These are phyloP conservation scores for Penicillium diatomitis DNA, from an alignment of 495 filamentous ascomycete species.

Conservation along the genomic window DNA sequence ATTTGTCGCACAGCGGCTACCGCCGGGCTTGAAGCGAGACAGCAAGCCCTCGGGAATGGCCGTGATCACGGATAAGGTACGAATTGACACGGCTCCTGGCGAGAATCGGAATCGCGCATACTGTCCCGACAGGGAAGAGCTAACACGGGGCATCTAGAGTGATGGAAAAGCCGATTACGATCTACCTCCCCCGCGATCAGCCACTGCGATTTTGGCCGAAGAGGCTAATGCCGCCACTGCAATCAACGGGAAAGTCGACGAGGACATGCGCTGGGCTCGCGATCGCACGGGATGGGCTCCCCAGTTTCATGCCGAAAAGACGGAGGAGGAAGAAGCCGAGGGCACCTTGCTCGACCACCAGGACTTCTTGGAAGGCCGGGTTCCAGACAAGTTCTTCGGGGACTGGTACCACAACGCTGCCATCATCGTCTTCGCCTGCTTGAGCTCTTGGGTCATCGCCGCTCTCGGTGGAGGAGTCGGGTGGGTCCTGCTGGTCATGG, in stretches of 20 bases:
- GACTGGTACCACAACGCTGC: constrained; percentile 98
- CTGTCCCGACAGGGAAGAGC: background rate
- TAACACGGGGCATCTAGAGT: constrained; percentile 32
- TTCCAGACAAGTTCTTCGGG: constrained; percentile 88
- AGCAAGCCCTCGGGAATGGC: constrained; percentile 58
- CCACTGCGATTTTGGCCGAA: constrained; percentile 45
- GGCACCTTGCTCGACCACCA: constrained; percentile 76
- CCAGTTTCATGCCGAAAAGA: constrained; percentile 54
- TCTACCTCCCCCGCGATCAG: constrained; percentile 65
- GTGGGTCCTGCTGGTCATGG: constrained; percentile 92
- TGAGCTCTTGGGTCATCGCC: constrained; percentile 84
- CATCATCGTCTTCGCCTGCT: constrained; percentile 84
- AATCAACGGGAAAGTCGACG: constrained; percentile 33
- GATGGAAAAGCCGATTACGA: constrained; percentile 66
- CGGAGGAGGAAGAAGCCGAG: constrained; percentile 40
- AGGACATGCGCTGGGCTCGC: constrained; percentile 58
- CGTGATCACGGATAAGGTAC: constrained; percentile 63
- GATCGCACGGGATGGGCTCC: constrained; percentile 82
- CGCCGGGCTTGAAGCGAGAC: constrained; percentile 53
- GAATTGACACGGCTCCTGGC: constrained; percentile 4
- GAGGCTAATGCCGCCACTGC: constrained; percentile 37
- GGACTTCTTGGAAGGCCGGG: constrained; percentile 71
- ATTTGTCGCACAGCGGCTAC: constrained; percentile 36
- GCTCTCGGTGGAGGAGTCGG: constrained; percentile 81
- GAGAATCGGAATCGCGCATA: no score